These are phyloP conservation scores for Cryptococcus amylolentus DNA, from an alignment of 1,284 basidiomycete genomes.

Conservation along the genomic window DNA sequence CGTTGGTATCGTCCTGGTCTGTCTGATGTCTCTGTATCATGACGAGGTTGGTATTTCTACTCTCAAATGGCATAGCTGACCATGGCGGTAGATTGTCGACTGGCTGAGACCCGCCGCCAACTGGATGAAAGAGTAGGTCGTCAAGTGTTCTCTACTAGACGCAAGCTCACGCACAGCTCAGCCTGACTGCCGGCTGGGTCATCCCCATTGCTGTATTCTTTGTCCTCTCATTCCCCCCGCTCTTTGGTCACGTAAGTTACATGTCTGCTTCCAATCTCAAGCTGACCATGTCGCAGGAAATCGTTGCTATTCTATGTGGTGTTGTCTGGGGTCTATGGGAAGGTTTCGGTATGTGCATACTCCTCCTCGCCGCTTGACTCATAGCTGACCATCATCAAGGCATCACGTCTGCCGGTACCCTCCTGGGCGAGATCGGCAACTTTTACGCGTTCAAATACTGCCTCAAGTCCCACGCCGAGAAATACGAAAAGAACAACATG, in stretches of 20 bases:
- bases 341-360: conserved; percentile 43
- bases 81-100: conserved; percentile 58
- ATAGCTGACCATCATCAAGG: background rate
- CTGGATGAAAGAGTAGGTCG: conserved; percentile 61
- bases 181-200: conserved; percentile 62
- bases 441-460: conserved; percentile 49
- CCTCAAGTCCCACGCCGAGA: conserved; percentile 62
- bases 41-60: conserved; percentile 29
- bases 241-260: conserved; percentile 43
- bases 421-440: conserved; percentile 44
- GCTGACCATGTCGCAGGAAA: conserved; percentile 19
- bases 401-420: conserved; percentile 33
- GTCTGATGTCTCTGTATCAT: conserved; percentile 64
- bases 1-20: conserved; percentile 53
- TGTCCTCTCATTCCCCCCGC: conserved; percentile 47
- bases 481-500: conserved; percentile 66
- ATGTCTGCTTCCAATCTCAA: background rate
- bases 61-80: conserved; percentile 2
- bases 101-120: conserved; percentile 63
- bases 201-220: conserved; percentile 64
- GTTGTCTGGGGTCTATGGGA: conserved; percentile 47
- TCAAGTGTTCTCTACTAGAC: background rate
- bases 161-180: conserved; percentile 11
- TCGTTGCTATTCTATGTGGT: conserved; percentile 43
- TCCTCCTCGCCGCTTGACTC: conserved; percentile 5